These are phyloP conservation scores for Beta vulgaris DNA, from an alignment of 148 eudicot genomes.

Conservation along the genomic window DNA sequence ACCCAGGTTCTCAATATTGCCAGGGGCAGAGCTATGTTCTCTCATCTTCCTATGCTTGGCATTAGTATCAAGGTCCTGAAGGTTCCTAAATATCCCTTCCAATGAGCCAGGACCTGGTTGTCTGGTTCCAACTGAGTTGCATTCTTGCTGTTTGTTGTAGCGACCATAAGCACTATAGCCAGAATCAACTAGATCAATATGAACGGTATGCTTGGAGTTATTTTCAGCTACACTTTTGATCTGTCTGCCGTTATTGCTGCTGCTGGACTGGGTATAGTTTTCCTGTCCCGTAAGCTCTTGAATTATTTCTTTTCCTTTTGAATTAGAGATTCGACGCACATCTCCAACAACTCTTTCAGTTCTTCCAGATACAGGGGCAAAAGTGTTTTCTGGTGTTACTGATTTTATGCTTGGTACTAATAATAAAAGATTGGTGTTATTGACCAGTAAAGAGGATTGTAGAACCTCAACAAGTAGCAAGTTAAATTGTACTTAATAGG, in stretches of 20 bases:
- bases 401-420: background rate
- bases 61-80: slow-evolving; percentile 11
- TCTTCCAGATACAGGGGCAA: slow-evolving; percentile 14
- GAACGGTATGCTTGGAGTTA: slow-evolving; percentile 12
- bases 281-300: slow-evolving; percentile 15
- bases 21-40: slow-evolving; percentile 22
- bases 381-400: slow-evolving; percentile 8
- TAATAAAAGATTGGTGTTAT: background rate
- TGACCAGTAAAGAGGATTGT: background rate
- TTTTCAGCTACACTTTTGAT: slow-evolving; percentile 16
- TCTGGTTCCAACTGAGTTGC: slow-evolving; percentile 14
- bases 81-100: slow-evolving; percentile 12
- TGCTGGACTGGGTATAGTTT: slow-evolving; percentile 14
- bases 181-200: slow-evolving; percentile 9
- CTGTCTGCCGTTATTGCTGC: slow-evolving; percentile 19
- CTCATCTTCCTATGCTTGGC: slow-evolving; percentile 7
- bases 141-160: background rate
- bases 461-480: background rate
- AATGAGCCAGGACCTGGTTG: slow-evolving; percentile 11
- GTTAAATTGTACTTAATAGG: background rate
- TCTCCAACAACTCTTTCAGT: slow-evolving; percentile 6
- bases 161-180: slow-evolving; percentile 5
- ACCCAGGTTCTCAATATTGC: slow-evolving; percentile 3
- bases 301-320: slow-evolving; percentile 10
- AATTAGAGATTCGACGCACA: slow-evolving; percentile 8